Evolutionary conservation across 495 filamentous ascomycete genomes (phyloP), one percentile per base, ranked within the genome.

Genomic region (Pyronema omphalodes): DNA sequence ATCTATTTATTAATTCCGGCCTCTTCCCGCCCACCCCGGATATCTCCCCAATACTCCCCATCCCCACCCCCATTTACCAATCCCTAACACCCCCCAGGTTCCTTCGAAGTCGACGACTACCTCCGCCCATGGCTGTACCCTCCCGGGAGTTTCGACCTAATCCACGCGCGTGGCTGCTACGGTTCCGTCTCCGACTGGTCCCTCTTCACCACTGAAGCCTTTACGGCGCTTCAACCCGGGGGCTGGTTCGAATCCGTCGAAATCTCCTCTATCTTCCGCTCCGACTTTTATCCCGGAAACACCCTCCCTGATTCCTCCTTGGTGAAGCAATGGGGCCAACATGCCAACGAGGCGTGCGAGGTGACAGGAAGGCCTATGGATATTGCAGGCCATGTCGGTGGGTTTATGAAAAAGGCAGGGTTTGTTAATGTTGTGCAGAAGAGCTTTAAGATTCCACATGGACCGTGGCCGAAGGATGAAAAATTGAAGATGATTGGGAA

Each of bases 381-480:
- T 35, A 53, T 64, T 36, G 58, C 55, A 0, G 57, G 51, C 23
- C 55, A 57, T 3, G 48, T 67, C 12, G 49, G 46, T 6, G 46
- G 49, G 17, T 62, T 55, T 58, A 51, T 66, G 41, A 44, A 61
- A 29, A 52, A 62, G n/a, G 57, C 43, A 12, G 64, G 66, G 4
- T 68, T 68, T 45, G 23, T 55, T n/a, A 61, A 66, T 49, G 61
- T 68, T 8, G 43, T 52, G 0, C 57, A 82, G 57, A 68, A 68
- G 15, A 60, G 71, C 6, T 79, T 79, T 55, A 80, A 82, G 50
- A 70, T 82, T 57, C 83, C 82, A 8, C 71, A 82, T 53, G 80
- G 80, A 1, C 71, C 74, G 0, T 86, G 83, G 82, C 71, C 80
- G 6, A 75, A 69, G 59, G 78, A 84, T 55, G 73, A 71, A 40